Conservation (phyloP, 108 stramenopile species). For the Thalassiosira profunda region DNA sequence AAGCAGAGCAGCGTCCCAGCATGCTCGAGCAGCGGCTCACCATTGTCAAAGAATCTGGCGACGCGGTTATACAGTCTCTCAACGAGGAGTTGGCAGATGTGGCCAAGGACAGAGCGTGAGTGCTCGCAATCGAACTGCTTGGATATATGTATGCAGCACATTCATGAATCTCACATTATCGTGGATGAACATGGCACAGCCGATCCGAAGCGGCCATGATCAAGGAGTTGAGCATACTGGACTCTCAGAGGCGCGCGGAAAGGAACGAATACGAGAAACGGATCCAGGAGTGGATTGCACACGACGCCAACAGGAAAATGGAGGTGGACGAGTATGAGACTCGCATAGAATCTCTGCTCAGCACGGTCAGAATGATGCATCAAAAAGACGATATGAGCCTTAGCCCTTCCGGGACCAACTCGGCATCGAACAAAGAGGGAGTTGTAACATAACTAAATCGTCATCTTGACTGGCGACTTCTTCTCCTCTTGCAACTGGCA, state of each 20-base stretch:
- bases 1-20: conserved; percentile 31
- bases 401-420: too few relatives aligned
- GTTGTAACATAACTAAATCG: too few relatives aligned
- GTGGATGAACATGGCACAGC: too few relatives aligned
- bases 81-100: conserved; percentile 82
- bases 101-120: conserved; percentile 66
- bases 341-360: conserved; percentile 41
- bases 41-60: conserved; percentile 72
- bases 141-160: too few relatives aligned
- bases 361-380: conserved; percentile 30
- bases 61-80: conserved; percentile 63
- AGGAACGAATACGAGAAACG: conserved; percentile 39
- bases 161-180: too few relatives aligned
- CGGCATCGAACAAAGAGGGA: too few relatives aligned
- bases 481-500: too few relatives aligned
- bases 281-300: conserved; percentile 48
- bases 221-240: conserved; percentile 63
- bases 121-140: too few relatives aligned
- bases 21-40: conserved; percentile 61
- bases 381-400: not conserved
- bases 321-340: conserved; percentile 47
- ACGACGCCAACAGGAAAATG: conserved; percentile 32
- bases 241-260: conserved; percentile 47
- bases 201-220: conserved; percentile 67
- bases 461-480: too few relatives aligned